Evolutionary conservation across 2,329 filamentous ascomycete species (phyloP).

Genomic region (Ophioceras dolichostomum): DNA sequence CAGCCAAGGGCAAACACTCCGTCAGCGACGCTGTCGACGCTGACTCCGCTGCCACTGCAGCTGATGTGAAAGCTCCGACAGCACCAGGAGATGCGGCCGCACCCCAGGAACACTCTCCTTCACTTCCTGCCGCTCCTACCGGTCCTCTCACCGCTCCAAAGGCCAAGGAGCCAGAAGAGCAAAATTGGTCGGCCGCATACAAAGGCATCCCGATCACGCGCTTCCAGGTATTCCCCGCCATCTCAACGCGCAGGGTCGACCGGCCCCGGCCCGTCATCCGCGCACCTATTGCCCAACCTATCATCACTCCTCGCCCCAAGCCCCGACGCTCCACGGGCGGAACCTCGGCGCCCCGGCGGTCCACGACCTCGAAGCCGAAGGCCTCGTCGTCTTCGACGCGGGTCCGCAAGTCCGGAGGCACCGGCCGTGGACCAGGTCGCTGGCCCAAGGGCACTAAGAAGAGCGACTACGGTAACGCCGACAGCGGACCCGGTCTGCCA

Average conservation of each 20-base stretch:
- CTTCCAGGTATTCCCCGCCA: slow-evolving; percentile 67
- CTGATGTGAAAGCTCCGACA: too few relatives aligned
- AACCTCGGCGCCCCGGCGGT: slow-evolving; percentile 15
- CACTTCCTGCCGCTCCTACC: too few relatives aligned
- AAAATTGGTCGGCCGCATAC: slow-evolving; percentile 34
- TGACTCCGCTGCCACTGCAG: too few relatives aligned
- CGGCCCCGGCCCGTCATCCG: slow-evolving; percentile 28
- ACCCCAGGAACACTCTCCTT: neutral
- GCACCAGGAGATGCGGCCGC: neutral
- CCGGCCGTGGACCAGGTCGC: slow-evolving; percentile 50
- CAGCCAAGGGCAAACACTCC: too few relatives aligned
- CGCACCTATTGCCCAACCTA: slow-evolving; percentile 22
- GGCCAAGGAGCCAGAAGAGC: slow-evolving; percentile 9
- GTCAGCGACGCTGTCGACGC: too few relatives aligned
- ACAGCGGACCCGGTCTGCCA: slow-evolving; percentile 51
- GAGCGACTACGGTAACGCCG: slow-evolving; percentile 54
- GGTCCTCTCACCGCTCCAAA: too few relatives aligned
- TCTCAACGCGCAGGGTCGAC: slow-evolving; percentile 36
- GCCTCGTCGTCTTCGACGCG: slow-evolving; percentile 29
- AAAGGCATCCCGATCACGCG: slow-evolving; percentile 52
- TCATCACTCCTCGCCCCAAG: slow-evolving; percentile 23
- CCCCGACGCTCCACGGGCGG: slow-evolving; percentile 22
- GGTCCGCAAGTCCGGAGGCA: slow-evolving; percentile 43
- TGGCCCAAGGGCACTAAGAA: slow-evolving; percentile 61
- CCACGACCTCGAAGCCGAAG: slow-evolving; percentile 23